A percentile compares a stretch with the other conserved stretches of the same genome.
phyloP scores from a whole-genome alignment of 1,139 yeast genomes.

The Nakaseomyces bracarensis region DNA sequence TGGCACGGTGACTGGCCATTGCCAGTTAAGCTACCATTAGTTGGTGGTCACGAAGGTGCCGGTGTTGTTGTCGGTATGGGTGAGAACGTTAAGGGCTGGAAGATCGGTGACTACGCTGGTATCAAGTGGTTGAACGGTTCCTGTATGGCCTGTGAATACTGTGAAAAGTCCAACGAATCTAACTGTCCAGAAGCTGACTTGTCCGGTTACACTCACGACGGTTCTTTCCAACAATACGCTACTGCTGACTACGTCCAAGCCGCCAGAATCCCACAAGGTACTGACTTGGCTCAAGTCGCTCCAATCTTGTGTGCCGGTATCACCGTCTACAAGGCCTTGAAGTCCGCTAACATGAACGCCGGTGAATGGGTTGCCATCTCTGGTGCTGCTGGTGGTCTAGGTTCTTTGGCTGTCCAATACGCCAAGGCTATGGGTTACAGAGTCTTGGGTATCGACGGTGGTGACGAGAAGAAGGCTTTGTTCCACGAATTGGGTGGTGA shows the following conservation, averaged over 20 bases:
- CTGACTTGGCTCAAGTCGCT: slow-evolving; percentile 50
- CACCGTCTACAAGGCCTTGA: slow-evolving; percentile 60
- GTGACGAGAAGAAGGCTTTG: slow-evolving; percentile 48
- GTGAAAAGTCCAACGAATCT: slow-evolving; percentile 47
- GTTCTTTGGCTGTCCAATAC: slow-evolving; percentile 56
- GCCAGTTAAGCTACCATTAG: slow-evolving; percentile 49
- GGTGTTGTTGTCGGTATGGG: slow-evolving; percentile 57
- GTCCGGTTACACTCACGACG: slow-evolving; percentile 62
- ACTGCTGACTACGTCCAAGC: slow-evolving; percentile 63
- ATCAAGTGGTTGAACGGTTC: slow-evolving; percentile 61
- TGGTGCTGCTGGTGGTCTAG: slow-evolving; percentile 65
- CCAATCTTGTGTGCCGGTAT: slow-evolving; percentile 65
- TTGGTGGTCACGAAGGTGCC: slow-evolving; percentile 67
- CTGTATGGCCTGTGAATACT: slow-evolving; percentile 53
- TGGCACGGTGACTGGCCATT: slow-evolving; percentile 65
- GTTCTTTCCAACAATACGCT: slow-evolving; percentile 61
- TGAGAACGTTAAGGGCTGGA: slow-evolving; percentile 48
- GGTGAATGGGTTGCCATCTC: slow-evolving; percentile 60
- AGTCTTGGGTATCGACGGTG: slow-evolving; percentile 56
- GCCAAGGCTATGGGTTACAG: slow-evolving; percentile 59
- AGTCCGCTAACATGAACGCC: slow-evolving; percentile 46
- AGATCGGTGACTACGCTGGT: slow-evolving; percentile 57
- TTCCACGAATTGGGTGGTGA: slow-evolving; percentile 51
- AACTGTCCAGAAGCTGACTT: slow-evolving; percentile 53
- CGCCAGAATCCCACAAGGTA: slow-evolving; percentile 48